Evolutionary conservation across 177 flowering plant genomes (phyloP).

Genomic region (Telopea speciosissima): DNA sequence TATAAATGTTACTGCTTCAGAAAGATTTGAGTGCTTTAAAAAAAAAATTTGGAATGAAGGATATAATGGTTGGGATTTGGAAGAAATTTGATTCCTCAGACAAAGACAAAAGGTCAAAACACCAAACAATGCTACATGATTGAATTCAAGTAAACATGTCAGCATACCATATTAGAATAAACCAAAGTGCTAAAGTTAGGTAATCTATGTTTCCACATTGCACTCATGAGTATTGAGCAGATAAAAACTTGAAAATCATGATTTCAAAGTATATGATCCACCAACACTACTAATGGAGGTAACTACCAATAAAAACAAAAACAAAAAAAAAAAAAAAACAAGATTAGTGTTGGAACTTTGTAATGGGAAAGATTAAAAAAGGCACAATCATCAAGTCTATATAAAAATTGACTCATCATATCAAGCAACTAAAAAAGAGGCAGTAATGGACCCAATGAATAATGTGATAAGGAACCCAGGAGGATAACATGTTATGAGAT

Average conservation of each 20-base stretch:
- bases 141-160: background rate
- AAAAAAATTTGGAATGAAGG: background rate
- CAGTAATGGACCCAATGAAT: constrained; percentile 2
- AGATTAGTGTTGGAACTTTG: background rate
- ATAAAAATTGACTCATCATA: background rate
- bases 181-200: background rate
- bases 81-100: background rate
- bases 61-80: background rate
- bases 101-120: background rate
- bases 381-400: constrained; percentile 1
- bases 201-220: background rate
- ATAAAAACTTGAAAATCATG: background rate
- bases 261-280: background rate
- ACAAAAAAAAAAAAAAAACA: background rate
- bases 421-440: background rate
- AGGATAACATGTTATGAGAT: background rate
- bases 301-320: constrained; percentile 1
- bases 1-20: background rate
- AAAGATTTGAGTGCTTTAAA: background rate
- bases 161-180: background rate
- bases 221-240: constrained; percentile 1
- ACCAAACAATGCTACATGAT: background rate
- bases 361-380: background rate
- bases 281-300: background rate
- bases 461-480: background rate